Evolutionary conservation across 331 rosid species (phyloP).

Genomic region (Erythrophleum ivorense): DNA sequence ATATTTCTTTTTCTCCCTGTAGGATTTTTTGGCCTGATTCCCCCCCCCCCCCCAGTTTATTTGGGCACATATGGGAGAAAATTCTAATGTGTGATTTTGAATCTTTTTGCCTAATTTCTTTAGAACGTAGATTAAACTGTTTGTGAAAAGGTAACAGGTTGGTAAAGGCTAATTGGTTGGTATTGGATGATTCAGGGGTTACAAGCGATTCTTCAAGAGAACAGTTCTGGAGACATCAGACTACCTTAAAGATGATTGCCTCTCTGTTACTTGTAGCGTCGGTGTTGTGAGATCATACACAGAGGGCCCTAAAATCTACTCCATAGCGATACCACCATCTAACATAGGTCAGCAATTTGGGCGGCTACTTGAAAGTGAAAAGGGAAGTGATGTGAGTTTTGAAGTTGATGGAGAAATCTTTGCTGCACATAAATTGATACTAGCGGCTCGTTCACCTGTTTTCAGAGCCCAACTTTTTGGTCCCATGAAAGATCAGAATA

Average conservation of each 20-base stretch:
- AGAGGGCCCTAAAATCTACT: slow-evolving; percentile 77
- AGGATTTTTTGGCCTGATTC: not conserved
- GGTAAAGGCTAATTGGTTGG: slow-evolving; percentile 31
- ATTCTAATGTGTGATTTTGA: not conserved
- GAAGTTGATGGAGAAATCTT: slow-evolving; percentile 65
- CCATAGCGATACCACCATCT: slow-evolving; percentile 63
- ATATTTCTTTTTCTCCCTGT: not conserved
- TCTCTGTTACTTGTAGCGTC: slow-evolving; percentile 76
- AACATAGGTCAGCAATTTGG: slow-evolving; percentile 77
- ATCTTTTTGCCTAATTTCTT: slow-evolving; percentile 15
- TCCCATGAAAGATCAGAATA: slow-evolving; percentile 87
- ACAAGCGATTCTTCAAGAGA: slow-evolving; percentile 85
- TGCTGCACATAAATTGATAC: slow-evolving; percentile 77
- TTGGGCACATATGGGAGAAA: not conserved
- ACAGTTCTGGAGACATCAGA: slow-evolving; percentile 84
- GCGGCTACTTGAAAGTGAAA: slow-evolving; percentile 66
- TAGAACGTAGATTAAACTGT: not conserved
- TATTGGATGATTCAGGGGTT: slow-evolving; percentile 73
- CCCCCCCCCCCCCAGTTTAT: not conserved
- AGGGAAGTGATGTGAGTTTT: slow-evolving; percentile 72
- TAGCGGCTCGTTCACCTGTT: slow-evolving; percentile 91
- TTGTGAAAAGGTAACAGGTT: slow-evolving; percentile 6
- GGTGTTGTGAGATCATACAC: slow-evolving; percentile 85
- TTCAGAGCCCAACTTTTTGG: slow-evolving; percentile 89
- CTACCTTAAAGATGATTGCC: slow-evolving; percentile 84